Evolutionary conservation across 1,284 basidiomycete genomes (phyloP), one percentile per base, ranked within the genome.

Genomic region (Kwoniella shivajii): DNA sequence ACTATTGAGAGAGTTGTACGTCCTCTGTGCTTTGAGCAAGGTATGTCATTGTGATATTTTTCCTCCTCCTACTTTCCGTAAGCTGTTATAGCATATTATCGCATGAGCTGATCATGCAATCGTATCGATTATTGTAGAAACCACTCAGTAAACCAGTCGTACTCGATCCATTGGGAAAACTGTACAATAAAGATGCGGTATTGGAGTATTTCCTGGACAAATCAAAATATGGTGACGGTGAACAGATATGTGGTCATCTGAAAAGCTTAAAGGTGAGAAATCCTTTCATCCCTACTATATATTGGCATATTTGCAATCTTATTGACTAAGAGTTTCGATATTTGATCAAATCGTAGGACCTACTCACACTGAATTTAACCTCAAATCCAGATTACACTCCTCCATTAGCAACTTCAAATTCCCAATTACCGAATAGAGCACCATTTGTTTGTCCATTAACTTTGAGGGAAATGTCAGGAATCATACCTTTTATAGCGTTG

Each of bases 181-280:
- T 96, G 2, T 96, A 95, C 74, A 97, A 96, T 78, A 95, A 94
- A 74, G 92, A 93, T 69, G 86, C 92, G 0, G 80, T 96, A 39
- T 83, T 96, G 46, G 90, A 94, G 73, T 93, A 86, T 74, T 81
- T 95, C 33, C 79, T 96, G 24, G 88, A 94, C 74, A 86, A 84
- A 68, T 78, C 83, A 9, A 90, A 88, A 43, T 78, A 77, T 71
- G 90, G 89, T 10, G 90, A 92, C 62, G 89, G 89, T 0, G 87
- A 88, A 61, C 82, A 85, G 63, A 91, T 92, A 68, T 92, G 90
- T 69, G 88, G 89, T 2, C 90, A 97, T 76, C 85, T 96, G 50
- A 83, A 88, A 63, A 88, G 88, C 16, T 76, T 96, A 39, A 95
- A 94, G 84, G 91, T 91, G 65, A 56, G 85, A 77, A 18, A 7